These are phyloP conservation scores for Xylaria sp. DNA, from an alignment of 2,329 filamentous ascomycete species.

Conservation along the genomic window DNA sequence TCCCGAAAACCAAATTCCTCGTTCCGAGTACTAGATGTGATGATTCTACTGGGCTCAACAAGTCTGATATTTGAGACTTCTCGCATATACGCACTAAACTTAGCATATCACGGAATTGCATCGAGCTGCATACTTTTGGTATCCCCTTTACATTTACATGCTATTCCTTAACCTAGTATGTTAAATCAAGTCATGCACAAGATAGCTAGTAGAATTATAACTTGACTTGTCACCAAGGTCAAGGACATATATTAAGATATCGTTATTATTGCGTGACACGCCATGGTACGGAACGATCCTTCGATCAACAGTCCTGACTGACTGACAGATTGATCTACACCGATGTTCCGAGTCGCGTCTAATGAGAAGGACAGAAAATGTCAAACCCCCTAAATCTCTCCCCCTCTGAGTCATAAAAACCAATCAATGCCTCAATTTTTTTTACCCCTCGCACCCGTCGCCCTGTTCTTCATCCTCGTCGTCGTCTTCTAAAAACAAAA, in stretches of 20 bases:
- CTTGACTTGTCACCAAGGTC: neutral
- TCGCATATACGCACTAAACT: neutral
- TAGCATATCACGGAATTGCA: neutral
- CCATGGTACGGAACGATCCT: conserved; percentile 6
- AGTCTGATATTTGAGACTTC: neutral
- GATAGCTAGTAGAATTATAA: neutral
- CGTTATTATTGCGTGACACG: conserved; percentile 18
- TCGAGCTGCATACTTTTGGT: neutral
- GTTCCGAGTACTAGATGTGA: neutral
- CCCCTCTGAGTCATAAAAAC: conserved; percentile 5
- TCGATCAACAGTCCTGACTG: neutral
- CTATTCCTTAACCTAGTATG: neutral
- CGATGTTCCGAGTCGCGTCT: conserved; percentile 3
- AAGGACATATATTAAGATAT: neutral
- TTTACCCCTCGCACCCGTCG: neutral
- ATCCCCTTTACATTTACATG: neutral
- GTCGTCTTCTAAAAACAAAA: neutral
- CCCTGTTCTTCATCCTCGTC: neutral
- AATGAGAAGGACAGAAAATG: neutral
- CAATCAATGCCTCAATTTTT: neutral
- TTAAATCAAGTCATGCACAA: neutral
- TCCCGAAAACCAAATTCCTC: conserved; percentile 34
- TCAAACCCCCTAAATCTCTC: conserved; percentile 10
- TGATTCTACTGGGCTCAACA: neutral
- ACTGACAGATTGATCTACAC: neutral